Evolutionary conservation across 495 filamentous ascomycete genomes (phyloP).

Genomic region (Articulospora tetracladia): DNA sequence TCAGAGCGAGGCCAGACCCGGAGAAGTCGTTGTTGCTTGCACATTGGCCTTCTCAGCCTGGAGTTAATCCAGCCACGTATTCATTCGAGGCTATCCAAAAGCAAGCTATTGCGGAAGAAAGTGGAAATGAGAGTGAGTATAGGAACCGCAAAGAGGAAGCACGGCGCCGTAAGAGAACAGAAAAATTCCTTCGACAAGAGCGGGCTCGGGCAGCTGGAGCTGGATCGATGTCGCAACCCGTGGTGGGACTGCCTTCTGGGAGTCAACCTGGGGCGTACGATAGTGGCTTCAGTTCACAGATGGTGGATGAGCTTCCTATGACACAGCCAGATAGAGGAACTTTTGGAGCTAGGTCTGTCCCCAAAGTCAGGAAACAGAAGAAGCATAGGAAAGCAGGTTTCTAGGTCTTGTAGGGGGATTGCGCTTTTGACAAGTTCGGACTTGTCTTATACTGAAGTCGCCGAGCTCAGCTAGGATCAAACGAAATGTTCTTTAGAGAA

Average conservation of each 20-base stretch:
- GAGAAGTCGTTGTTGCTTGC: conserved; percentile 8
- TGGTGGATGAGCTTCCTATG: conserved; percentile 27
- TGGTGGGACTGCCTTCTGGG: conserved; percentile 6
- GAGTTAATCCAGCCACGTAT: conserved; percentile 20
- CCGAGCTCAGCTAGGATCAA: too few species aligned
- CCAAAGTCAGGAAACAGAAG: conserved; percentile 26
- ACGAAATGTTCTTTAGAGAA: too few species aligned
- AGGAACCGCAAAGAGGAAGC: conserved; percentile 6
- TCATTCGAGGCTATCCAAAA: conserved; percentile 13
- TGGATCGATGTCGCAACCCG: conserved; percentile 8
- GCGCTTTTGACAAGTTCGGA: too few species aligned
- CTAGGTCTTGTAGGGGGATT: neutral
- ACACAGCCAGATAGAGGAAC: conserved; percentile 36
- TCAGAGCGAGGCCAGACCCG: conserved; percentile 19
- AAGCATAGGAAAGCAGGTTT: conserved; percentile 25
- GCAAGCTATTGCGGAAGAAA: neutral
- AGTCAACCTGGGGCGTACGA: conserved; percentile 19
- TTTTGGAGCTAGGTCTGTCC: conserved; percentile 32
- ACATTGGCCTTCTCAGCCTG: conserved; percentile 23
- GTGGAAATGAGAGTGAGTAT: conserved; percentile 6
- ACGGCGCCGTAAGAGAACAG: conserved; percentile 9
- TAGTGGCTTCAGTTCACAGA: conserved; percentile 19
- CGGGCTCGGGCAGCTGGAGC: neutral
- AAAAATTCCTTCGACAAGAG: conserved; percentile 17
- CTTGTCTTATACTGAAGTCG: too few species aligned